phyloP scores from a whole-genome alignment of 768 basidiomycete species.

The Rhizopogon vesiculosus region DNA sequence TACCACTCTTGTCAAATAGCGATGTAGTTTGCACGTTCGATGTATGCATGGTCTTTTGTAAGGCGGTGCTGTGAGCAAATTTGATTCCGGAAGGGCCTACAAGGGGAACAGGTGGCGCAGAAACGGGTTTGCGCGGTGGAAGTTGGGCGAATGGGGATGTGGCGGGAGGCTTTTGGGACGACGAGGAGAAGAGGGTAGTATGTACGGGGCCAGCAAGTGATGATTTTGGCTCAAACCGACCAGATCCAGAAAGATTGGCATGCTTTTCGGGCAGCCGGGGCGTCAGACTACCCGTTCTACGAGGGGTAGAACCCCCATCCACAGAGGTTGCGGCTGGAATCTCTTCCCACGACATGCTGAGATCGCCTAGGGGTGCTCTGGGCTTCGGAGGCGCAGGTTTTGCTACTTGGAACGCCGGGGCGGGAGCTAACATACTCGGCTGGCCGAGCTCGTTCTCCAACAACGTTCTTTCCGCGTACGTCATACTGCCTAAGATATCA shows the following conservation, averaged over 20 bases:
- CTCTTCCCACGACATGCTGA: conserved; percentile 64
- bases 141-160: neutral
- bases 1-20: conserved; percentile 39
- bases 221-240: conserved; percentile 2
- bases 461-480: conserved; percentile 56
- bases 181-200: neutral
- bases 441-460: conserved; percentile 57
- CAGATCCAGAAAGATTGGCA: conserved; percentile 7
- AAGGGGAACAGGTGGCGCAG: conserved; percentile 3
- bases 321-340: conserved; percentile 15
- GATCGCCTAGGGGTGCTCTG: conserved; percentile 22
- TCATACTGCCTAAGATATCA: conserved; percentile 61
- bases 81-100: conserved; percentile 9
- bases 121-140: neutral
- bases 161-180: neutral
- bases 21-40: conserved; percentile 9
- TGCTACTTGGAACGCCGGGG: conserved; percentile 1
- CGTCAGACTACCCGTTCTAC: neutral
- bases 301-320: conserved; percentile 6
- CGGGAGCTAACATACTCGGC: conserved; percentile 19
- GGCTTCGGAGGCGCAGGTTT: conserved; percentile 15
- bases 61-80: neutral
- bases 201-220: neutral
- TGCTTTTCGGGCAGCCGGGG: conserved; percentile 18
- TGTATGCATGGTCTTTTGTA: conserved; percentile 3